Evolutionary conservation across 116 monocot genomes (phyloP), one percentile per base, ranked within the genome.

Genomic region (Cymodocea nodosa): DNA sequence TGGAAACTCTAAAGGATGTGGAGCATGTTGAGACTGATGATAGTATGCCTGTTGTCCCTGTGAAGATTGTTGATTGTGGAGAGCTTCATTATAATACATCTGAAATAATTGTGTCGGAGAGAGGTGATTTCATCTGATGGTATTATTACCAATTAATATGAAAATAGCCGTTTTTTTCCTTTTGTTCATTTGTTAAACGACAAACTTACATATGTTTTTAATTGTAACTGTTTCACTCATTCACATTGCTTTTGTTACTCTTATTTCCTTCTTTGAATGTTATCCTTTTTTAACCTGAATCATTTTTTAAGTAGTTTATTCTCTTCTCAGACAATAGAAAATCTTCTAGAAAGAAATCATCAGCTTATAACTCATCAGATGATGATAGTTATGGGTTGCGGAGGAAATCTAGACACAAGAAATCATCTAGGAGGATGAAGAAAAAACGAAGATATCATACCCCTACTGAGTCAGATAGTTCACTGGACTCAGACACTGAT

Each of bases 31-130:
- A 92, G 40, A 80, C 86, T 68, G 80, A 98, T 74, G 72, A 65
- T 25, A 59, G 64, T 17, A 78, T 30, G 13, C 98, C 98, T 70
- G 66, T 81, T 56, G 68, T 84, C 68, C 83, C 84, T 15, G 84
- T 92, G 51, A 98, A 84, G 59, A 84, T 98, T 67, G 75, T 84
- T 54, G 73, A 86, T 62, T 89, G 92, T 76, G 92, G 98, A 14
- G 92, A 98, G 70, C 15, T 57, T 23, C 12, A 69, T 54, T 76
- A 53, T 30, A 51, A 10, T 56, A 56, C 17, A 20, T 34, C 62
- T 10, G 64, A 56, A 20, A n/a, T 44, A 6, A 39, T 78, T 17
- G 20, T 62, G 11, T 36, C 36, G n/a, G n/a, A 35, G 3, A 36
- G 18, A 34, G 62, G 62, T 62, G 39, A 44, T 19, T 36, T 8